Base-by-base conservation (phyloP, 441 rosid species). In the Croton setiger region DNA sequence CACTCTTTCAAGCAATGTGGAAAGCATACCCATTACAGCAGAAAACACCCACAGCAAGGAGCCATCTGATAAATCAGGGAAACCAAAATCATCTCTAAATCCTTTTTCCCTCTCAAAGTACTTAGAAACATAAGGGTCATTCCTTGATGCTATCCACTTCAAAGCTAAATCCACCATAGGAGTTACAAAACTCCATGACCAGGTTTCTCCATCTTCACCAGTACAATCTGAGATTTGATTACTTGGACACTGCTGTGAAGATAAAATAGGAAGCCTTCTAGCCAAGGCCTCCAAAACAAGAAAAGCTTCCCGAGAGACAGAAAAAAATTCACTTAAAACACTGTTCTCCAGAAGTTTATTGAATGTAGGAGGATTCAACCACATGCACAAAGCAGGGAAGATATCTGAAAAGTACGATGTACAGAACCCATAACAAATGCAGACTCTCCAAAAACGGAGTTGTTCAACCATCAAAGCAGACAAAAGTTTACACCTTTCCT, bases 381-480 rank as follows among this genome's bases (percentile, higher is more conserved):
- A 94, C 76, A 91, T 75, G 84, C 93, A 90, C 74, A 94, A 69
- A 76, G 91, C 81, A 75, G 90, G 96, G 80, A 91, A 90, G 65
- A 91, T 81, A 74, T 83, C 85, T 61, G 95, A 70, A 78, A 86
- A 91, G 78, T 80, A 78, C 63, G 95, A 84, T 44, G 86, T 74
- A 77, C 96, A 81, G 64, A 69, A 83, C 47, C 91, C 98, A 83
- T 80, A 82, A 64, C 76, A 75, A 71, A 91, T 77, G 79, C 96
- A 89, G 74, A 83, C 85, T 79, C 81, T 91, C 98, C 88, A 94
- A 64, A 94, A 79, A 5, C 88, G 91, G 56, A 94, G 84, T 74
- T 91, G 93, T 83, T 94, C 96, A 81, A 87, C 88, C 88, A 83
- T 82, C 83, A 91, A 82, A 60, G 86, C 82, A 15, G 92, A 85